Base-by-base conservation (phyloP, 768 basidiomycete species). In the Pleurotus platypus region DNA sequence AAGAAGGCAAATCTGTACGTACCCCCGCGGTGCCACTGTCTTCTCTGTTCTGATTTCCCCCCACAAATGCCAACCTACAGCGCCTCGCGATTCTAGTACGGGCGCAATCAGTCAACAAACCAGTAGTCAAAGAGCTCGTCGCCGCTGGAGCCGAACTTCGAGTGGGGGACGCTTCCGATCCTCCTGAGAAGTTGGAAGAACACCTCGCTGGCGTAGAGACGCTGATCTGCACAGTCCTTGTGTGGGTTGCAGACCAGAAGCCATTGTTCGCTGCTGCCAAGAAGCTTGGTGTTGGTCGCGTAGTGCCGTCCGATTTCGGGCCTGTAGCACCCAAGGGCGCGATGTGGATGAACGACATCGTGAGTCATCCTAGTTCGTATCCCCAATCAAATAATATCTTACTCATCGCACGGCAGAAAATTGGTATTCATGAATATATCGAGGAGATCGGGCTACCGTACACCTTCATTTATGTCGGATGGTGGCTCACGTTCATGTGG, bases 61-160 rank as follows among this genome's bases (percentile, higher is more conserved):
- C 0, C 30, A 0, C 11, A 11, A 30, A 30, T 11, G 11, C 30
- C 30, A 35, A 35, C 30, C 30, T 45, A n/a, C 12, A 50, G 49
- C 49, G 49, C 26, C 13, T 50, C 5, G 49, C 49, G 15, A 50
- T 50, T n/a, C n/a, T 50, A 3, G 20, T 50, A 50, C 49, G 49
- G 6, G 24, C 27, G 16, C 12, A 27, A 37, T 50, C 49, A n/a
- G 15, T 37, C 22, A 16, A 6, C 30, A 50, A 50, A 37, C 49
- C 49, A 27, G 5, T 35, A 2, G 49, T 50, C 11, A 50, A 50
- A 37, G 49, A 50, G 27, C 49, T 50, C 26, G 22, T 22, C 7
- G 30, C 27, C 8, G 49, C 49, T 18, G 49, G 49, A 2, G 49
- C 49, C 4, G 49, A 50, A 18, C 49, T 50, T 7, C 24, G 49